A percentile compares a stretch with the other conserved stretches of the same genome.
Conservation (phyloP, 2,329 filamentous ascomycete species). For the Scedosporium minutisporum region DNA sequence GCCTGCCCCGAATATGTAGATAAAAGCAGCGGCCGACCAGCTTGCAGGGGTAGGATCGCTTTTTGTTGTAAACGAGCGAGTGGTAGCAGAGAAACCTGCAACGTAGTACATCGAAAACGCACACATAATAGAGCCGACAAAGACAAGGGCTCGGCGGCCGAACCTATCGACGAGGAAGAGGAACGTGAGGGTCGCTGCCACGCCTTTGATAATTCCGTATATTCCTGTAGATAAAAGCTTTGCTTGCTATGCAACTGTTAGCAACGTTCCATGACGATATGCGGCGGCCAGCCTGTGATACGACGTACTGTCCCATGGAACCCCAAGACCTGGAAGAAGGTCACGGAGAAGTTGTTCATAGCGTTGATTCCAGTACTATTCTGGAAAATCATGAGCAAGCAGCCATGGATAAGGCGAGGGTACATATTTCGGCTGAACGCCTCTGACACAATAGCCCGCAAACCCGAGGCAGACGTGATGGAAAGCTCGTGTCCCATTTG, state of each 20-base stretch:
- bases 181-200: slow-evolving; percentile 26
- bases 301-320: background rate
- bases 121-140: slow-evolving; percentile 14
- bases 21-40: too few relatives aligned
- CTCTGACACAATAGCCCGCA: too few relatives aligned
- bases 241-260: slow-evolving; percentile 20
- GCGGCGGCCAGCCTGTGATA: slow-evolving; percentile 27
- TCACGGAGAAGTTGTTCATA: slow-evolving; percentile 33
- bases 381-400: background rate
- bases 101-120: slow-evolving; percentile 23
- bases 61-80: too few relatives aligned
- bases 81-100: slow-evolving; percentile 15
- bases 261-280: slow-evolving; percentile 28
- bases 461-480: too few relatives aligned
- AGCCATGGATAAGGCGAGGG: background rate
- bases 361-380: background rate
- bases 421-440: too few relatives aligned
- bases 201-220: slow-evolving; percentile 67
- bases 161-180: slow-evolving; percentile 37
- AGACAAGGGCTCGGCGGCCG: slow-evolving; percentile 27
- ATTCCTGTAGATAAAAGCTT: slow-evolving; percentile 56
- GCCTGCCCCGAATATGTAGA: too few relatives aligned
- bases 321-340: slow-evolving; percentile 53
- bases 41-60: too few relatives aligned
- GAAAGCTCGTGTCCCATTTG: background rate